Evolutionary conservation across 306 rosid species (phyloP).

Genomic region (Trifolium fragiferum): DNA sequence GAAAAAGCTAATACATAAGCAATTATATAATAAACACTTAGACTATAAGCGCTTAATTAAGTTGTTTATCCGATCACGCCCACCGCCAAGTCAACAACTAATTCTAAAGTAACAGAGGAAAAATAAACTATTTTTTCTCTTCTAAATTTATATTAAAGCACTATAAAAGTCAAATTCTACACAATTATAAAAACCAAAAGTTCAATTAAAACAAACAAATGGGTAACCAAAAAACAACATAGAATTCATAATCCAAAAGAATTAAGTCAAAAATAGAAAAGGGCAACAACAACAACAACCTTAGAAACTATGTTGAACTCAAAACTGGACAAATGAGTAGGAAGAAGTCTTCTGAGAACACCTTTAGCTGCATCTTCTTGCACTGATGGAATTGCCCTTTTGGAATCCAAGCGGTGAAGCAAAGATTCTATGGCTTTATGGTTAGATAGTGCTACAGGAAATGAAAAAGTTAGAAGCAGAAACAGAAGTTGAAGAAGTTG

Average conservation of each 20-base stretch:
- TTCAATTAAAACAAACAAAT: slow-evolving; percentile 34
- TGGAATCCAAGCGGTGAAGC: slow-evolving; percentile 71
- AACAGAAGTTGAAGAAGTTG: slow-evolving; percentile 51
- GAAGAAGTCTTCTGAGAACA: slow-evolving; percentile 71
- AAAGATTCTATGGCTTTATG: slow-evolving; percentile 61
- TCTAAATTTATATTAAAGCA: background rate
- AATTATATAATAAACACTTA: background rate
- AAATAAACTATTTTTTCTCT: background rate
- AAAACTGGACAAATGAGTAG: slow-evolving; percentile 69
- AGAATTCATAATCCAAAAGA: background rate
- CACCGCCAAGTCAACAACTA: slow-evolving; percentile 2
- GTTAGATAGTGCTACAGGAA: slow-evolving; percentile 51
- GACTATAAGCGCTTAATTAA: background rate
- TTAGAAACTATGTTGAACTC: slow-evolving; percentile 66
- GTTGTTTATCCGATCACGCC: background rate
- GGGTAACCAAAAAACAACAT: background rate
- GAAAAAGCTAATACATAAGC: background rate
- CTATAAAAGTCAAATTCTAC: background rate
- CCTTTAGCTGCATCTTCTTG: slow-evolving; percentile 80
- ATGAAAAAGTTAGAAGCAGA: slow-evolving; percentile 44
- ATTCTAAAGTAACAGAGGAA: background rate
- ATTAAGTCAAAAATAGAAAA: background rate
- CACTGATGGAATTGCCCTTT: slow-evolving; percentile 61
- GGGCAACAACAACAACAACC: slow-evolving; percentile 46
- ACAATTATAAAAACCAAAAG: slow-evolving; percentile 22